Base-by-base conservation (phyloP, 495 filamentous ascomycete genomes). In the Penicillium arizonense region DNA sequence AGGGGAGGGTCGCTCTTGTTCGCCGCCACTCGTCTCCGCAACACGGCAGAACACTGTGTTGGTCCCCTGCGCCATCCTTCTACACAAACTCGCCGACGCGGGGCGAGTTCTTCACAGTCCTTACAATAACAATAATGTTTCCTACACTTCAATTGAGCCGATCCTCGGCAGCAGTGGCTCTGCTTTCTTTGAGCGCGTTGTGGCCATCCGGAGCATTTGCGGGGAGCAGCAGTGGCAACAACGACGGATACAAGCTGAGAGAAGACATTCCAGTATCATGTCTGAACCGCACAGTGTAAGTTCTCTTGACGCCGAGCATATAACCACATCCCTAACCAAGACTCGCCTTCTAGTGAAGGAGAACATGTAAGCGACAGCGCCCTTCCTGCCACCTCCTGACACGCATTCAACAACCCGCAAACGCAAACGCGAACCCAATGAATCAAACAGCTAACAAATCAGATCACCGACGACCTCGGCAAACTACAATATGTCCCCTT, bases 401-500 rank as follows among this genome's bases (percentile, higher is more conserved):
- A 34, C 38, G 36, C 20, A 21, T 20, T 24, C 38, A 37, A 33
- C 20, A 44, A 32, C n/a, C 26, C 28, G 36, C 23, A 52, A 18
- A 55, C 14, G 3, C 20, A 35, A 33, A 55, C 14, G 3, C 20
- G 32, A 33, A 37, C 18, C 18, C 18, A 38, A 32, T 44, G 21
- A 47, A 32, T 13, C 23, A 41, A 14, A 20, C 46, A 33, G 54
- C 56, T 61, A 57, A 65, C 49, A 55, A 18, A 35, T 30, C 81
- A 98, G 82, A 88, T 98, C 65, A 84, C 85, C 50, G 85, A 94
- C 65, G 74, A 78, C 16, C 74, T 82, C 39, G 89, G 93, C 57
- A 85, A 91, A 67, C 89, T 97, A 33, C 82, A 96, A 80, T 98
- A 94, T 77, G 86, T 96, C 47, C 91, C 94, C 43, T 97, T 98